These are phyloP conservation scores for Yamadazyma jaroonii DNA, from an alignment of 1,139 yeast genomes.

Conservation along the genomic window DNA sequence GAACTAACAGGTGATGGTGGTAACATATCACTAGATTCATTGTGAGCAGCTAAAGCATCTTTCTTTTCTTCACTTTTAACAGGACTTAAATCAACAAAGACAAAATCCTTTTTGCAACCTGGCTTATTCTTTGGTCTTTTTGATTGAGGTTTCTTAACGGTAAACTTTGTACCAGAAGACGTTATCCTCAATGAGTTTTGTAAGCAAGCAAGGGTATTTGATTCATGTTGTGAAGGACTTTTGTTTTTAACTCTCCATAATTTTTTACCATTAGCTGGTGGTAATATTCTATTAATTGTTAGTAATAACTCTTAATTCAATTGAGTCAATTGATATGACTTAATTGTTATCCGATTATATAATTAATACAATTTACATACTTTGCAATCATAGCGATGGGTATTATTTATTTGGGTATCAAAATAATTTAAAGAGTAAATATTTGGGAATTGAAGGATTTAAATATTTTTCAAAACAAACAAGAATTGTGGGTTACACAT, in stretches of 20 bases:
- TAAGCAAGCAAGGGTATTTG: constrained; percentile 34
- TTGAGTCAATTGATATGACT: too few relatives aligned
- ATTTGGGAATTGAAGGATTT: constrained; percentile 1
- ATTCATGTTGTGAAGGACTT: constrained; percentile 18
- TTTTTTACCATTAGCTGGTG: constrained; percentile 49
- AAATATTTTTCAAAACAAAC: constrained; percentile 1
- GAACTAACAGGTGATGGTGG: constrained; percentile 15
- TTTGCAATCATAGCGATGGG: constrained; percentile 1
- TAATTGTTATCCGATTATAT: neutral
- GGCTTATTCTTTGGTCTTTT: constrained; percentile 52
- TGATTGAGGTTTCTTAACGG: constrained; percentile 44
- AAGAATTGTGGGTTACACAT: too few relatives aligned
- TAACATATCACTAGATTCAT: constrained; percentile 2
- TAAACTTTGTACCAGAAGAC: constrained; percentile 31
- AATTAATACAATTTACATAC: neutral
- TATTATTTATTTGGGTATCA: constrained; percentile 1
- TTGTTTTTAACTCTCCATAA: constrained; percentile 38
- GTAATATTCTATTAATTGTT: constrained; percentile 24
- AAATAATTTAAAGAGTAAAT: neutral
- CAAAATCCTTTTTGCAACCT: constrained; percentile 52
- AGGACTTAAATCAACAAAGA: constrained; percentile 55
- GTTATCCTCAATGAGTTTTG: constrained; percentile 45
- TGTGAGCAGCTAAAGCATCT: neutral
- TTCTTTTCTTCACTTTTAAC: constrained; percentile 31
- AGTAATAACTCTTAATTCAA: constrained; percentile 6